phyloP scores from a whole-genome alignment of 2,329 filamentous ascomycete genomes.

The Onygenales sp. region DNA sequence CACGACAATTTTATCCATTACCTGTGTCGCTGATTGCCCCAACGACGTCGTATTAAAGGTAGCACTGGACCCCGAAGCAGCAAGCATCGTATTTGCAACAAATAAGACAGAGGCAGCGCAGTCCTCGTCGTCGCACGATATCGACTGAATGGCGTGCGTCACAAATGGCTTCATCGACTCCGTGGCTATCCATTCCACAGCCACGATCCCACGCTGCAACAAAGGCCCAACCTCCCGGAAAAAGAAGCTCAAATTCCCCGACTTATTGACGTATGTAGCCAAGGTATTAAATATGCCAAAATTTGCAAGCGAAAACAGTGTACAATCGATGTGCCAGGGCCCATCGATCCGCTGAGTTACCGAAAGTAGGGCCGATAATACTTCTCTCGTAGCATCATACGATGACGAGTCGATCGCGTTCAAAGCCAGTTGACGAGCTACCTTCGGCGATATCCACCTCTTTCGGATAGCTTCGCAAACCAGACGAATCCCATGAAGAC shows the following conservation, averaged over 20 bases:
- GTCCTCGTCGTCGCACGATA: constrained; percentile 25
- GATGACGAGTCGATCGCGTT: constrained; percentile 22
- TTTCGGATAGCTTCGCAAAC: constrained; percentile 28
- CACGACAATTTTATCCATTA: neutral
- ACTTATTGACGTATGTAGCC: constrained; percentile 18
- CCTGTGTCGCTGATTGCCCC: neutral
- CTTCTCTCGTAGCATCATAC: constrained; percentile 26
- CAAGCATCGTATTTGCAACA: constrained; percentile 5
- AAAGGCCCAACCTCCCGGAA: constrained; percentile 27
- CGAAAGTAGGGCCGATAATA: constrained; percentile 24
- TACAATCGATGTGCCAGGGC: constrained; percentile 7
- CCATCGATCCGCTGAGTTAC: constrained; percentile 14
- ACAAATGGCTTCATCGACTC: constrained; percentile 27
- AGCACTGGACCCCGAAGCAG: neutral
- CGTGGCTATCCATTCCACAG: constrained; percentile 33
- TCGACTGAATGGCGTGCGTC: constrained; percentile 26
- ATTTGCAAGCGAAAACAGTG: constrained; percentile 21
- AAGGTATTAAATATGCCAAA: constrained; percentile 24
- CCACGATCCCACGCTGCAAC: constrained; percentile 22
- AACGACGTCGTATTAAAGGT: neutral
- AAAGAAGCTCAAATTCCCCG: constrained; percentile 18
- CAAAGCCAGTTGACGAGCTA: constrained; percentile 24
- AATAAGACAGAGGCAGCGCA: constrained; percentile 17
- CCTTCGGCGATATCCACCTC: constrained; percentile 24
- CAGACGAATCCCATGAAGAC: constrained; percentile 30